Evolutionary conservation across 768 basidiomycete species (phyloP), one percentile per base, ranked within the genome.

Genomic region (Psilocybe tampanensis): DNA sequence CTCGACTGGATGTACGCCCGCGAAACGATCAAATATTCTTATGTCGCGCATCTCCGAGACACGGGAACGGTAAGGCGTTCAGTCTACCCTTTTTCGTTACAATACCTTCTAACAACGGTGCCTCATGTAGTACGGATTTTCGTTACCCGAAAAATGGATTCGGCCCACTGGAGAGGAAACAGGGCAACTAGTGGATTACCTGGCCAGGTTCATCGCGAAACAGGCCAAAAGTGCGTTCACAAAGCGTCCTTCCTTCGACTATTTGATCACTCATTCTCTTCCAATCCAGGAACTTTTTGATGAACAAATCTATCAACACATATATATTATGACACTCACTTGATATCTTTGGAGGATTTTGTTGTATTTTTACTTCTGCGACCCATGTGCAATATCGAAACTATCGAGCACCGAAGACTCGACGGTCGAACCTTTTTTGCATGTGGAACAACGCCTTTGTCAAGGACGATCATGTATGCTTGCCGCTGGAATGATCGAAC

Each of bases 131-230:
- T 91, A 89, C 63, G 91, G 91, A 3, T 94, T 92, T 73, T 72
- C 88, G 7, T 74, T 94, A 2, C 92, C 92, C 0, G 72, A 85
- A 0, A 73, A 74, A 47, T 85, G 83, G 82, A 93, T 95, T 60
- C 75, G 88, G 7, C 89, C 92, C 0, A 86, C 90, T 2, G 92
- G 90, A 1, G 88, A 91, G 70, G 93, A 95, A 72, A 85, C 86
- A 3, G 76, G 77, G 17, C 79, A 74, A 22, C 83, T 92, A 73
- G 62, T 94, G 24, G 72, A 80, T 21, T 90, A 87, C 62, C 72
- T 95, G 6, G 83, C 86, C 1, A 74, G 79, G 43, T 94, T 93
- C 66, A 85, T 93, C 22, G 72, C 73, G 9, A 73, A 68, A 60
- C 74, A 77, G 45, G 61, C 68, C 54, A 72, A 72, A 55, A 60